phyloP scores from a whole-genome alignment of 2,329 filamentous ascomycete genomes.

The Arthrobotrys megalospora region DNA sequence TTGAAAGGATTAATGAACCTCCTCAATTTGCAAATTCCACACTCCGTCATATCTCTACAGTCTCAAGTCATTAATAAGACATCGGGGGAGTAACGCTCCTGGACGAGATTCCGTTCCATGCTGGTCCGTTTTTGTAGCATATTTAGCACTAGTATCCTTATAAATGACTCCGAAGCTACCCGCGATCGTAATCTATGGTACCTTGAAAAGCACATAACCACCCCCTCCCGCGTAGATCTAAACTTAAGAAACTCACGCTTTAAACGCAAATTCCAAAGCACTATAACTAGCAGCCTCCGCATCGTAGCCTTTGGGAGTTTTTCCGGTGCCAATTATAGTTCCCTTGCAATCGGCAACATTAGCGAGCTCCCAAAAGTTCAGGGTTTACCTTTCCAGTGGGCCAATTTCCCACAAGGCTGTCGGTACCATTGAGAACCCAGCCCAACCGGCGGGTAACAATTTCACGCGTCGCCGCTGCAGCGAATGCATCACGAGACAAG shows the following conservation, averaged over 20 bases:
- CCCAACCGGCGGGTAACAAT: slow-evolving; percentile 10
- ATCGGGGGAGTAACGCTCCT: too few relatives aligned
- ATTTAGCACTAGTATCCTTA: too few relatives aligned
- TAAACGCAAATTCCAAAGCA: not conserved
- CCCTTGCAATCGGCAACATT: slow-evolving; percentile 23
- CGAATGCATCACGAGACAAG: slow-evolving; percentile 53
- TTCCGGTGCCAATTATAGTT: slow-evolving; percentile 26
- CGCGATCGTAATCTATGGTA: too few relatives aligned
- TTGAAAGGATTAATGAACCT: not conserved
- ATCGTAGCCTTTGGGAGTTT: slow-evolving; percentile 9
- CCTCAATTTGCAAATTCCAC: too few relatives aligned
- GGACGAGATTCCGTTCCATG: too few relatives aligned
- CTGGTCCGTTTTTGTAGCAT: too few relatives aligned
- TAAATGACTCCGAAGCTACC: too few relatives aligned
- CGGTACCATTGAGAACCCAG: slow-evolving; percentile 12
- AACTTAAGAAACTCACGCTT: not conserved
- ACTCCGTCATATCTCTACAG: too few relatives aligned
- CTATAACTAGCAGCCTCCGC: not conserved
- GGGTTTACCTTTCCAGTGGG: slow-evolving; percentile 26
- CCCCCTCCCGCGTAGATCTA: too few relatives aligned
- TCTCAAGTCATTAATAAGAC: too few relatives aligned
- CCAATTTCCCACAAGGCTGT: slow-evolving; percentile 25
- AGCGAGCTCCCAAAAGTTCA: slow-evolving; percentile 40
- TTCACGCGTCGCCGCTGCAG: slow-evolving; percentile 43
- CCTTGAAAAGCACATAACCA: too few relatives aligned